Evolutionary conservation across 192 early-diverging fungal genomes (phyloP).

Genomic region (Paraglomus occultum): DNA sequence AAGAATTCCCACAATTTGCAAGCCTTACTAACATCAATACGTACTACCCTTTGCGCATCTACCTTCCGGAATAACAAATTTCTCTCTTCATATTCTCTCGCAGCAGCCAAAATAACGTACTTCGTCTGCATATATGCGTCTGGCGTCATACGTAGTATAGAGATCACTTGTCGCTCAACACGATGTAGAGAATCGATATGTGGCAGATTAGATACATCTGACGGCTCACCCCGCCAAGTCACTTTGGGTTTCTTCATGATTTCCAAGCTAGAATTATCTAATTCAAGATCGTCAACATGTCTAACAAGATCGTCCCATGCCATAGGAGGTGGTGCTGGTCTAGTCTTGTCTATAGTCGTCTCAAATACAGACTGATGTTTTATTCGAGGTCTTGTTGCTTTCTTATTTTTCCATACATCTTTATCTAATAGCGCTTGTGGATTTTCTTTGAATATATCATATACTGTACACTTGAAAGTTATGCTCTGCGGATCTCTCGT

Average conservation of each 20-base stretch:
- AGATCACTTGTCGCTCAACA: conserved; percentile 70
- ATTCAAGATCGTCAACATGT: not conserved
- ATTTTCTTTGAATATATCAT: conserved; percentile 6
- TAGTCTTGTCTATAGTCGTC: conserved; percentile 7
- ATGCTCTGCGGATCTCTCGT: not conserved
- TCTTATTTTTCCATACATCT: not conserved
- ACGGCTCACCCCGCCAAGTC: not conserved
- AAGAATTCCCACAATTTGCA: conserved; percentile 89
- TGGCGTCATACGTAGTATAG: conserved; percentile 76
- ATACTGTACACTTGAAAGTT: not conserved
- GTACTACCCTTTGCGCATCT: conserved; percentile 85
- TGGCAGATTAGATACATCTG: not conserved
- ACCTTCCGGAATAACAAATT: conserved; percentile 74
- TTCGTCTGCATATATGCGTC: conserved; percentile 83
- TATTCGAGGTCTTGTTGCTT: too few relatives aligned
- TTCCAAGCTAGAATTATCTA: not conserved
- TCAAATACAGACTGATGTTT: not conserved
- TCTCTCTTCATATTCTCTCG: conserved; percentile 39
- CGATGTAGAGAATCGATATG: conserved; percentile 50
- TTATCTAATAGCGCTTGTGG: conserved; percentile 13
- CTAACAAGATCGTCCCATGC: not conserved
- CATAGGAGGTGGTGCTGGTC: conserved; percentile 8
- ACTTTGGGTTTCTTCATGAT: conserved; percentile 1
- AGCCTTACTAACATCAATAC: conserved; percentile 94
- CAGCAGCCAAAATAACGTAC: conserved; percentile 65